Evolutionary conservation across 257 asterid species (phyloP).

Genomic region (Solanum habrochaites): DNA sequence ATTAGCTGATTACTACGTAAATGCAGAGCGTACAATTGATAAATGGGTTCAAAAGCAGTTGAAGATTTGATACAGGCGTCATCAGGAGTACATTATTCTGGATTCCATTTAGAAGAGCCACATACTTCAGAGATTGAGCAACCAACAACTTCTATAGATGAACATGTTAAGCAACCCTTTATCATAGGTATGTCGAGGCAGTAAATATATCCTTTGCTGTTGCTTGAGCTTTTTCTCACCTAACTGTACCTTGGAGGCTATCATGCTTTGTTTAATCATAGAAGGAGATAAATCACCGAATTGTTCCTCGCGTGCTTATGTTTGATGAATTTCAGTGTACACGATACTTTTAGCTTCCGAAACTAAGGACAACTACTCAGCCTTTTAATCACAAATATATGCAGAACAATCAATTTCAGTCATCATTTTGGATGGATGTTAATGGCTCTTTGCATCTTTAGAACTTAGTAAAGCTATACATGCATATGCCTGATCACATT

Average conservation of each 20-base stretch:
- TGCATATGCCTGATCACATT: not conserved
- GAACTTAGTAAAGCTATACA: not conserved
- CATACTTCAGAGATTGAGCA: conserved; percentile 28
- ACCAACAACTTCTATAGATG: conserved; percentile 38
- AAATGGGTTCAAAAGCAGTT: conserved; percentile 79
- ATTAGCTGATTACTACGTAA: not conserved
- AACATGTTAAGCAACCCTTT: conserved; percentile 71
- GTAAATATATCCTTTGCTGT: not conserved
- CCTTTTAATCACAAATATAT: not conserved
- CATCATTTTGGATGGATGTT: not conserved
- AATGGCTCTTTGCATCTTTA: not conserved
- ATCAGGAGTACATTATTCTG: conserved; percentile 90
- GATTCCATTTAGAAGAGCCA: conserved; percentile 59
- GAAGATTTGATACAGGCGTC: conserved; percentile 85
- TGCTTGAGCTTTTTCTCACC: not conserved
- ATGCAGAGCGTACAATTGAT: not conserved
- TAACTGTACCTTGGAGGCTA: not conserved
- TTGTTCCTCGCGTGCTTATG: not conserved
- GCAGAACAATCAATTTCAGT: not conserved
- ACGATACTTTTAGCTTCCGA: not conserved
- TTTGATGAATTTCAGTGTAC: not conserved
- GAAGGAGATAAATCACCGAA: not conserved
- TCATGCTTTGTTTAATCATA: not conserved
- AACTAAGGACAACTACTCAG: not conserved
- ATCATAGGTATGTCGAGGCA: conserved; percentile 55